A percentile compares a stretch with the other conserved stretches of the same genome.
Conservation (phyloP, 2,329 filamentous ascomycete genomes). For the Paramyrothecium sp. region DNA sequence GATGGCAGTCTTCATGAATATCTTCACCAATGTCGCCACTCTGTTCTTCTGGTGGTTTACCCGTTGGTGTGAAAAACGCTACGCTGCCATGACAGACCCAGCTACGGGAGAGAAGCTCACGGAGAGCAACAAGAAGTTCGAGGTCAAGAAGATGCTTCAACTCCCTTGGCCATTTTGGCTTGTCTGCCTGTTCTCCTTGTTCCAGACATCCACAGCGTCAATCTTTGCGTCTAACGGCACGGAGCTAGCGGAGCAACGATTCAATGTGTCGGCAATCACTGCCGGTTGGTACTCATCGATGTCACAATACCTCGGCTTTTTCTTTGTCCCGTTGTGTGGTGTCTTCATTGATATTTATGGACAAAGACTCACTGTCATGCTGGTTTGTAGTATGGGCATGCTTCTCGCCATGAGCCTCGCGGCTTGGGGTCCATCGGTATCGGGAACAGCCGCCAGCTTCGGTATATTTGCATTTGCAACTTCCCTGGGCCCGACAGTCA, state of each 20-base stretch:
- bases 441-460: slow-evolving; percentile 57
- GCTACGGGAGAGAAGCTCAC: slow-evolving; percentile 59
- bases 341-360: slow-evolving; percentile 56
- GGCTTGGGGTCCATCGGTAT: slow-evolving; percentile 44
- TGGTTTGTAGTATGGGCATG: slow-evolving; percentile 51
- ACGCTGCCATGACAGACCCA: slow-evolving; percentile 45
- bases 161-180: slow-evolving; percentile 61
- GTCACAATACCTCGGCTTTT: slow-evolving; percentile 55
- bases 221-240: slow-evolving; percentile 59
- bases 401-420: slow-evolving; percentile 52
- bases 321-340: slow-evolving; percentile 55
- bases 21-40: slow-evolving; percentile 59
- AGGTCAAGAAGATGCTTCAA: slow-evolving; percentile 52
- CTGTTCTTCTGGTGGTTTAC: slow-evolving; percentile 55
- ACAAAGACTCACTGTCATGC: slow-evolving; percentile 50
- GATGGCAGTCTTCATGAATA: slow-evolving; percentile 61
- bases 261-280: slow-evolving; percentile 50
- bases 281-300: slow-evolving; percentile 62
- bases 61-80: slow-evolving; percentile 46
- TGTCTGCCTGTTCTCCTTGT: slow-evolving; percentile 53
- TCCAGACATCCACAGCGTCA: slow-evolving; percentile 54
- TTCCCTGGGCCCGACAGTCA: slow-evolving; percentile 54
- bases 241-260: slow-evolving; percentile 59
- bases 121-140: slow-evolving; percentile 57
- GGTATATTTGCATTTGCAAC: slow-evolving; percentile 57